Evolutionary conservation across 257 asterid species (phyloP).

Genomic region (Cynanchum wilfordii): DNA sequence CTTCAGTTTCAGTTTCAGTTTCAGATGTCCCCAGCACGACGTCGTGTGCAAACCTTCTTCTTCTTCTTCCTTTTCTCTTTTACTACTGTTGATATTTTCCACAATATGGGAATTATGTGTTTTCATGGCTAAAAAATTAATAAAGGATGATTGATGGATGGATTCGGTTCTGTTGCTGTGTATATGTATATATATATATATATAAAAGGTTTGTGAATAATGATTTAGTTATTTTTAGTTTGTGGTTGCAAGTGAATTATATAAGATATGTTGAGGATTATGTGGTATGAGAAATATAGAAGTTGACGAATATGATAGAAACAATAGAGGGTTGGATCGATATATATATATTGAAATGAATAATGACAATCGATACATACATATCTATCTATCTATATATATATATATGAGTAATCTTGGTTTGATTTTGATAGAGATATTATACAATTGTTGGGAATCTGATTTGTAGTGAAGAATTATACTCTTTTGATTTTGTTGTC

Average conservation of each 20-base stretch:
- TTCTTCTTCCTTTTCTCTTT: background rate
- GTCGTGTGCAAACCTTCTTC: background rate
- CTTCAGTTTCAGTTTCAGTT: slow-evolving; percentile 11
- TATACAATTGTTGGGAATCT: no score
- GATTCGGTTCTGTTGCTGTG: no score
- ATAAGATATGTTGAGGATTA: background rate
- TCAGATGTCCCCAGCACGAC: slow-evolving; percentile 28
- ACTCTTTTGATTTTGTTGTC: no score
- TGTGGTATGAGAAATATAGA: background rate
- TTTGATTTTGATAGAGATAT: background rate
- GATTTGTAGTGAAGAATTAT: no score
- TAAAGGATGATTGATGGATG: background rate
- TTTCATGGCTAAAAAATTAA: slow-evolving; percentile 14
- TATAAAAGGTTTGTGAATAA: no score
- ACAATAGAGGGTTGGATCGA: background rate
- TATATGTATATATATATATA: no score
- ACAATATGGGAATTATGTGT: background rate
- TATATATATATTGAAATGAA: no score
- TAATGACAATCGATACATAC: background rate
- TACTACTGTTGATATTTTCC: background rate
- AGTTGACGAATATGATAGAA: background rate
- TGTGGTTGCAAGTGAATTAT: slow-evolving; percentile 6
- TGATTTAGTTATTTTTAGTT: no score
- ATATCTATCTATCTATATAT: no score
- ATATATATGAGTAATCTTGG: background rate